Evolutionary conservation across 2,329 filamentous ascomycete species (phyloP).

Genomic region (Exophiala alcalophila): DNA sequence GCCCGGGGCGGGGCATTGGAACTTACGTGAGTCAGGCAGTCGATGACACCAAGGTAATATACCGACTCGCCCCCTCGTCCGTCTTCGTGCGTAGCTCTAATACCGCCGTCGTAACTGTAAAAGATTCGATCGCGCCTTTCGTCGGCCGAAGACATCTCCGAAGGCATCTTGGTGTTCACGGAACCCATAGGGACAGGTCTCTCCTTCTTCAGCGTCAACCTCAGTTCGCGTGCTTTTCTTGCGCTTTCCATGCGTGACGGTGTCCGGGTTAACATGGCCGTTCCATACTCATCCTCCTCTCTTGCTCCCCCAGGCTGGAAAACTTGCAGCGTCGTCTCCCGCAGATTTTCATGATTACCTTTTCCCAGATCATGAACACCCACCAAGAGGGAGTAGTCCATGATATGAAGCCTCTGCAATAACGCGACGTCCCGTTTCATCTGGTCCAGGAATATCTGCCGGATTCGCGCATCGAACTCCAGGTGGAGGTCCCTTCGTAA

Average conservation of each 20-base stretch:
- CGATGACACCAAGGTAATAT: constrained; percentile 97
- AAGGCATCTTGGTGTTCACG: constrained; percentile 79
- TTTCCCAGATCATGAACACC: constrained; percentile 88
- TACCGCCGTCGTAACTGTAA: constrained; percentile 90
- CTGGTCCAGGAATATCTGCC: constrained; percentile 82
- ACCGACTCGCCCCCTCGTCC: constrained; percentile 82
- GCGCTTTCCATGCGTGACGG: constrained; percentile 91
- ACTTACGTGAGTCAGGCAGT: constrained; percentile 93
- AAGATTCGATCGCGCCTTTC: constrained; percentile 77
- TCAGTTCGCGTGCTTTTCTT: constrained; percentile 83
- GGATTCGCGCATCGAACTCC: constrained; percentile 86
- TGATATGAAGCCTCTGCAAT: constrained; percentile 85
- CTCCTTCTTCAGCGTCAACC: constrained; percentile 89
- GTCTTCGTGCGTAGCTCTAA: constrained; percentile 88
- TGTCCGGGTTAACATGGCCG: constrained; percentile 73
- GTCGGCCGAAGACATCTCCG: constrained; percentile 68
- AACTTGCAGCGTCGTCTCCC: constrained; percentile 83
- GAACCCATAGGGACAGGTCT: constrained; percentile 90
- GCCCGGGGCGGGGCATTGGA: not conserved
- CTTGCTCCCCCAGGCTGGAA: constrained; percentile 82
- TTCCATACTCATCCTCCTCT: constrained; percentile 53
- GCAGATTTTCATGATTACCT: constrained; percentile 93
- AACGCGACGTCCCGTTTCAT: constrained; percentile 82
- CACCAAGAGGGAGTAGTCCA: constrained; percentile 96
- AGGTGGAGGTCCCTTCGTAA: constrained; percentile 78